These are phyloP conservation scores for Heterobasidion irregulare DNA, from an alignment of 1,284 basidiomycete species.

Conservation along the genomic window DNA sequence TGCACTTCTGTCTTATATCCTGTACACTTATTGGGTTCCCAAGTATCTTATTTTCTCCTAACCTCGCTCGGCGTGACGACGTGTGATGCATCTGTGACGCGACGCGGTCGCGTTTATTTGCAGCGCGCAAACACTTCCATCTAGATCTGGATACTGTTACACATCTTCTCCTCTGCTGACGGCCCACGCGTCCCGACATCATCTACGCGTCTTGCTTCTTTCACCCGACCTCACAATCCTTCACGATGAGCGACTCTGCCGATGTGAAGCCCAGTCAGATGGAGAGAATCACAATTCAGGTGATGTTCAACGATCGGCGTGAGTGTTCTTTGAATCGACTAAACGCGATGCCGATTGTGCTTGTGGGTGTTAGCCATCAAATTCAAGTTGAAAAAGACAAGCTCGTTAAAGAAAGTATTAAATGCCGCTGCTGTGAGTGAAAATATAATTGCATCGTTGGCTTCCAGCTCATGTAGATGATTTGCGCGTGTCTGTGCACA, in stretches of 20 bases:
- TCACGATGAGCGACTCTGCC: not conserved
- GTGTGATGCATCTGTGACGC: slow-evolving; percentile 2
- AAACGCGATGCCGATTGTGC: not conserved
- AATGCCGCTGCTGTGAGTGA: slow-evolving; percentile 2
- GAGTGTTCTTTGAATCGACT: not conserved
- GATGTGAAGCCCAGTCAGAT: not conserved
- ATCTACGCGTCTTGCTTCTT: not conserved
- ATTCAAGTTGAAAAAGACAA: not conserved
- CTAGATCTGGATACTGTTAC: no score
- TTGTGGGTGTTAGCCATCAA: not conserved
- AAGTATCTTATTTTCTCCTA: not conserved
- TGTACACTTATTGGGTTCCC: not conserved
- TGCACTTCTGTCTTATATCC: no score
- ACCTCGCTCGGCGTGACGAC: not conserved
- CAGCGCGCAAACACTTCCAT: not conserved
- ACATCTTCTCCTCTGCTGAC: no score
- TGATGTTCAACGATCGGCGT: slow-evolving; percentile 1
- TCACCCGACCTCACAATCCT: not conserved
- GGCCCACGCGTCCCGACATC: no score
- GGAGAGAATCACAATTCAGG: slow-evolving; percentile 2
- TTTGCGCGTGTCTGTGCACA: not conserved
- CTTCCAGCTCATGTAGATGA: not conserved
- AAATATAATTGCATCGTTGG: not conserved
- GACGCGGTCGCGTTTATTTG: slow-evolving; percentile 2
- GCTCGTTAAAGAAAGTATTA: not conserved